Evolutionary conservation across 2,329 filamentous ascomycete genomes (phyloP).

Genomic region (Colletotrichum ledebouriae): DNA sequence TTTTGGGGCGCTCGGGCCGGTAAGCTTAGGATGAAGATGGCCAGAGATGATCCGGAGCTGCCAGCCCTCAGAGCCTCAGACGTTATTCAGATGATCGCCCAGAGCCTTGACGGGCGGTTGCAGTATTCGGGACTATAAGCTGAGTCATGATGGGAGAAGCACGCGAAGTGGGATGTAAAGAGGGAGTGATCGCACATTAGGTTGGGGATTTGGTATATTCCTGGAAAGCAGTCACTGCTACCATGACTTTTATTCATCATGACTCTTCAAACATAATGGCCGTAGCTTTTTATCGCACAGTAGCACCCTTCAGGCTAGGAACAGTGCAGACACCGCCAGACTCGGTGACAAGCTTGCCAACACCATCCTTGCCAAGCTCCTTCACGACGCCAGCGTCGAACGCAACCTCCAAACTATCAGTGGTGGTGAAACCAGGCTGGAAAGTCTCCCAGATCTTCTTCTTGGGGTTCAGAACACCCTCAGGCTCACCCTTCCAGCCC

Average conservation of each 20-base stretch:
- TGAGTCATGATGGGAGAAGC: not conserved
- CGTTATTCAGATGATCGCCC: no score
- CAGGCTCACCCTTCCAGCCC: constrained; percentile 93
- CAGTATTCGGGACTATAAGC: not conserved
- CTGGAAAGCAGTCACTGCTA: not conserved
- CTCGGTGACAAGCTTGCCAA: constrained; percentile 80
- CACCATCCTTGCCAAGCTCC: constrained; percentile 78
- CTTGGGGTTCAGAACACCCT: constrained; percentile 96
- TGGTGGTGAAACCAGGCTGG: constrained; percentile 96
- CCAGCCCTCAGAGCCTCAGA: no score
- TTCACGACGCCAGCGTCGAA: constrained; percentile 87
- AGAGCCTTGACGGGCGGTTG: no score
- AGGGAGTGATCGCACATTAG: not conserved
- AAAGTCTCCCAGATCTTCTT: constrained; percentile 99
- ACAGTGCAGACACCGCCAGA: constrained; percentile 87
- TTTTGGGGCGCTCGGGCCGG: no score
- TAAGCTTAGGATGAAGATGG: no score
- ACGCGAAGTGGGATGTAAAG: no score
- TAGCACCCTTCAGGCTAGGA: constrained; percentile 81
- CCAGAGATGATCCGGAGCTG: no score
- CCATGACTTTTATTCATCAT: constrained; percentile 26
- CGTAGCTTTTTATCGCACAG: constrained; percentile 75
- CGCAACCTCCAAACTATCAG: constrained; percentile 81
- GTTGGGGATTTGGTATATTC: not conserved
- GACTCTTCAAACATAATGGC: not conserved